Evolutionary conservation across 1,284 basidiomycete genomes (phyloP), one percentile per base, ranked within the genome.

Genomic region (Tetrapyrgos nigripes): DNA sequence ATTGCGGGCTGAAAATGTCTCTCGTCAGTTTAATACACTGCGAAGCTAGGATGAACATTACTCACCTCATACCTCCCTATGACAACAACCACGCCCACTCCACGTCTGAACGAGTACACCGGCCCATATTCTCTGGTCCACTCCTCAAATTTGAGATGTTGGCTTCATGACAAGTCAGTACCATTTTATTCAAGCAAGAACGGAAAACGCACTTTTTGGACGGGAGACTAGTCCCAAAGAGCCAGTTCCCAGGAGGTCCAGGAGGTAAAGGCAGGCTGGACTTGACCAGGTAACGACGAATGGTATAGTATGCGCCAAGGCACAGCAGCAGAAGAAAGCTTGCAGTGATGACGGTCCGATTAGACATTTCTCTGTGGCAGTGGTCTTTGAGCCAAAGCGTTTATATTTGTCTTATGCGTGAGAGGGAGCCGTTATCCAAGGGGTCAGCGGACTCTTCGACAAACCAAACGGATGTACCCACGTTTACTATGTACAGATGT

Each of bases 81-180:
- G 37, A 80, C 69, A 35, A 77, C 64, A n/a, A 73, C 62, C 11
- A 70, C 62, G 17, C 69, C 62, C 2, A 53, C 45, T n/a, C 75
- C 74, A 35, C 70, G 68, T 28, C 62, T 66, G 28, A 78, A 66
- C 10, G 71, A 73, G 50, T 76, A 68, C 4, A 79, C 61, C 0
- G 77, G 73, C 0, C 76, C 76, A 59, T 79, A 80, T 54, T 68
- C 53, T 35, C 74, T 62, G 17, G 75, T 70, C 75, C 74, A 76
- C 44, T 75, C 66, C 26, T 67, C 65, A 37, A 75, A 72, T 35
- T 64, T 54, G 26, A 55, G 53, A 37, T 54, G 56, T 3, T 48
- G 21, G 46, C 57, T 59, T 64, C n/a, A n/a, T n/a, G 40, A 79
- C 69, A 40, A 77, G 73, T 0, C 76, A 76, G 58, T 79, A 80